phyloP scores from a whole-genome alignment of 73 alveolate genomes.

The Paramecium octaurelia region DNA sequence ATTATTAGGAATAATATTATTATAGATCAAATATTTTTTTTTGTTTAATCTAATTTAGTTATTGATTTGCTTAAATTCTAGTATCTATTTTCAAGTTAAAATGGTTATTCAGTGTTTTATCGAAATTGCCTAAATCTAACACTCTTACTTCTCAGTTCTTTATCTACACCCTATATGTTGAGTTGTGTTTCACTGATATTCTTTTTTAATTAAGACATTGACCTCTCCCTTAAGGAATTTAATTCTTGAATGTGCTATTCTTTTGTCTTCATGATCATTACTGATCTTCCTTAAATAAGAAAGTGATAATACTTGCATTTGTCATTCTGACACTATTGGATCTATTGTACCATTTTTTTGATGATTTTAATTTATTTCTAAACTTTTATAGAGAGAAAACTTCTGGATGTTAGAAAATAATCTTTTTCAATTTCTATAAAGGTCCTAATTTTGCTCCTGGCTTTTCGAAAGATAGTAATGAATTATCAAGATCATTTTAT shows the following conservation, averaged over 20 bases:
- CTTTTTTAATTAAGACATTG: background rate
- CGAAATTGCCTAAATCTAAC: background rate
- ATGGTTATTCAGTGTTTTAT: background rate
- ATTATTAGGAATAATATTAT: background rate
- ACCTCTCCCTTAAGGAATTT: background rate
- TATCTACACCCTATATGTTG: background rate
- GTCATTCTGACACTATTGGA: background rate
- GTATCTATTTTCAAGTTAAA: background rate
- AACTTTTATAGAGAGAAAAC: background rate
- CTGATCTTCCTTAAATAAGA: background rate
- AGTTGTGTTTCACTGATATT: background rate
- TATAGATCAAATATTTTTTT: background rate
- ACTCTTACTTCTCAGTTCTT: background rate
- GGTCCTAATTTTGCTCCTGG: slow-evolving; percentile 12
- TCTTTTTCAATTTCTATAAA: background rate
- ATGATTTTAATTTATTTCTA: background rate
- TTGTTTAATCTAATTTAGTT: background rate
- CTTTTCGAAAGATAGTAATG: slow-evolving; percentile 17
- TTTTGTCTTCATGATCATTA: background rate
- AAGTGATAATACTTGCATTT: background rate
- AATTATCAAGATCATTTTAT: background rate
- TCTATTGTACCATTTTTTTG: slow-evolving; percentile 30
- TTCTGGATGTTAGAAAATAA: slow-evolving; percentile 28
- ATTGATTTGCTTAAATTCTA: background rate
- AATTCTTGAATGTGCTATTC: background rate